Evolutionary conservation across 2,329 filamentous ascomycete genomes (phyloP), one percentile per base, ranked within the genome.

Genomic region (Fusarium circinatum): DNA sequence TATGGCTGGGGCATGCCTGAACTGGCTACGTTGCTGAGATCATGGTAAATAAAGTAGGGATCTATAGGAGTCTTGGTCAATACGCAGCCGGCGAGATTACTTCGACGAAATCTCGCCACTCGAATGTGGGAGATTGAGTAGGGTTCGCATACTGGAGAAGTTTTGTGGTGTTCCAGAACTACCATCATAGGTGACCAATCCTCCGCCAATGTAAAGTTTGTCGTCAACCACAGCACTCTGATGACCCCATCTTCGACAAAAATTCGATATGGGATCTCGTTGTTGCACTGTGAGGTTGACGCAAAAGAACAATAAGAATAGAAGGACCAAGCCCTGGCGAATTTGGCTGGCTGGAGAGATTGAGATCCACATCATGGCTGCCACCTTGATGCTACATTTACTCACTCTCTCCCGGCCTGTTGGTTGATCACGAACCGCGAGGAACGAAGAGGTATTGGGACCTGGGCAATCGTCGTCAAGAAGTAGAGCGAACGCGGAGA

Each of bases 191-290:
- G 89, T 86, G 34, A 91, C 78, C 61, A 88, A 81, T 9, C 90
- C 90, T 42, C 90, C 90, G 75, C 92, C 89, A 59, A 92, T 89
- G 77, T 89, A 92, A 26, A 92, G 81, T 70, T 85, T 86, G 47
- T 86, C 80, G 77, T 91, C 89, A 51, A 92, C 84, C 15, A 91
- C 83, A 12, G 90, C 85, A 13, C 89, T 89, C 78, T 91, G 88
- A 77, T 92, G 90, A 49, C 87, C 88, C 80, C 86, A 89, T 65
- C 86, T 81, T 51, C 86, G 81, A 73, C 86, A 88, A 64, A 88
- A 91, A 78, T 89, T 84, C 30, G 80, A 82, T 55, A 91, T 82
- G 8, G 88, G 88, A 75, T 90, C 85, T 64, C 85, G 80, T 68
- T 86, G 84, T 58, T 82, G 82, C 42, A 78, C 67, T 30, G 75